Evolutionary conservation across 352 stramenopile species (phyloP), one percentile per base, ranked within the genome.

Genomic region (Phytopythium sindhum): DNA sequence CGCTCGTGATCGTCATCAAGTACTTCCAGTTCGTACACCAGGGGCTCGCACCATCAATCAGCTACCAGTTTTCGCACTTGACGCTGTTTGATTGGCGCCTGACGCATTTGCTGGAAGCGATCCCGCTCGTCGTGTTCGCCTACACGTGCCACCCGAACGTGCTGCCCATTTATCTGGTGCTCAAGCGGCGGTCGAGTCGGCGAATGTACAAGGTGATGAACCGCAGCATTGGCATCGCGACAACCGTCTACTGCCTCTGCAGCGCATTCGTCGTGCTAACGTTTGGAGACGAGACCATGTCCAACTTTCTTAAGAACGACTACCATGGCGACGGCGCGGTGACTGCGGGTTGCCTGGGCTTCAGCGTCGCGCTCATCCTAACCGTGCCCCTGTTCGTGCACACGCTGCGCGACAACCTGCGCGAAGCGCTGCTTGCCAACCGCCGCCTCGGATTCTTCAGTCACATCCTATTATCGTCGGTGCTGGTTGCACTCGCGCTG

Each of bases 191-290:
- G 3, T 95, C 86, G 15, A 92, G 78, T 52, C 72, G 66, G 44
- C 83, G 88, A 31, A 96, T 95, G 86, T 91, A 89, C 78, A 96
- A 96, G 63, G 84, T 96, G 35, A 89, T 96, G 75, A 89, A 93
- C 61, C 84, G 88, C 47, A 93, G 85, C 65, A 81, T 96, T 56
- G 84, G 77, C 21, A 76, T 95, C 39, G 88, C 85, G 9, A 86
- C 82, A 2, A 65, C 73, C 0, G 80, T 95, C 33, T 96, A 96
- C 67, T 66, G 74, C n/a, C 48, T 95, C 19, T 91, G 88, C 47
- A 81, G 86, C 9, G 75, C 79, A 23, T 95, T 95, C 64, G 88
- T 92, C 31, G 86, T 95, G 61, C 73, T 96, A 58, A 96, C 88
- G 31, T 96, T 96, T 57, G 87, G 87, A 7, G 80, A 86, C 9